Conservation (phyloP, 148 eudicot genomes). For the Beta vulgaris region DNA sequence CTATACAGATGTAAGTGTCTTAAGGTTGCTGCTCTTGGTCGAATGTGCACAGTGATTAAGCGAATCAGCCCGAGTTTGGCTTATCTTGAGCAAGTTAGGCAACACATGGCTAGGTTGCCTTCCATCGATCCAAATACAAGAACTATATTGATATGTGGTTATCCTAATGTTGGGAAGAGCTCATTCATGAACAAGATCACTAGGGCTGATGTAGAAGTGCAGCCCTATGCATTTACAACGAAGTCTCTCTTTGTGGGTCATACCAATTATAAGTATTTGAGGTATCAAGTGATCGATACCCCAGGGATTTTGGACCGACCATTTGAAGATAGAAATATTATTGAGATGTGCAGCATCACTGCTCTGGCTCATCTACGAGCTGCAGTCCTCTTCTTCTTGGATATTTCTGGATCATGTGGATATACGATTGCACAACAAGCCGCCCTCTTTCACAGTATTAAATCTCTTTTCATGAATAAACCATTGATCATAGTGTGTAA, state of each 20-base stretch:
- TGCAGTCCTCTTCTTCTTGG: constrained; percentile 84
- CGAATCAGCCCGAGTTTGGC: constrained; percentile 90
- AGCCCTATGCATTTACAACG: constrained; percentile 94
- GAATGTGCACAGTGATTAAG: constrained; percentile 94
- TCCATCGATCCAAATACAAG: constrained; percentile 94
- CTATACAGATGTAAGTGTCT: constrained; percentile 86
- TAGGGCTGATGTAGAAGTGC: constrained; percentile 94
- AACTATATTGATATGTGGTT: constrained; percentile 84
- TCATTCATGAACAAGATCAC: constrained; percentile 93
- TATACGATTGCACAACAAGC: constrained; percentile 88
- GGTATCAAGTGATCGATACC: constrained; percentile 92
- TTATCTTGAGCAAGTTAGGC: constrained; percentile 88
- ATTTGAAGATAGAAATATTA: constrained; percentile 90
- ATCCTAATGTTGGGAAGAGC: constrained; percentile 96
- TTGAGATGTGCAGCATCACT: constrained; percentile 96
- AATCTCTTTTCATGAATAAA: constrained; percentile 90
- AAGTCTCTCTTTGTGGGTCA: constrained; percentile 95
- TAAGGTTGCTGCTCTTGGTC: constrained; percentile 96
- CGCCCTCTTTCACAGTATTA: constrained; percentile 80
- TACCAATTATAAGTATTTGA: constrained; percentile 80
- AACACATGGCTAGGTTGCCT: constrained; percentile 94
- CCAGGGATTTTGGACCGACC: constrained; percentile 93
- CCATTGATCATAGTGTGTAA: constrained; percentile 83
- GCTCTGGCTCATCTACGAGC: constrained; percentile 92
- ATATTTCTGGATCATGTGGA: constrained; percentile 85